A percentile compares a stretch with the other conserved stretches of the same genome.
Conservation (phyloP, 306 rosid species). For the Malus asiatica region DNA sequence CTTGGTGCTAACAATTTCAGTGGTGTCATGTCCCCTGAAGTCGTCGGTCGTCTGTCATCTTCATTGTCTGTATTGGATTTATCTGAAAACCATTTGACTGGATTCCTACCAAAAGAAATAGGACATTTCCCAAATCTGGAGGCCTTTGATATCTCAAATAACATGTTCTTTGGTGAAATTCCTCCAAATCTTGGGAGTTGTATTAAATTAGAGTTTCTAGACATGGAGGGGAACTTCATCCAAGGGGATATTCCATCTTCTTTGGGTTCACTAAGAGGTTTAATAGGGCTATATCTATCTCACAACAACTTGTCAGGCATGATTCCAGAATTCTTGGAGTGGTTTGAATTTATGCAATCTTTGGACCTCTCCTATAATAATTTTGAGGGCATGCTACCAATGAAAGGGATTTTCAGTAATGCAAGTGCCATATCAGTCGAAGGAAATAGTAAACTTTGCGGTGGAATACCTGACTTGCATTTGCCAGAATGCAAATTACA, state of each 20-base stretch:
- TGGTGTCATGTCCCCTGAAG: background rate
- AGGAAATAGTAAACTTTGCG: background rate
- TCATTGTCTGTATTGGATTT: background rate
- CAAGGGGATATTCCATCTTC: background rate
- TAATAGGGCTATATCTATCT: background rate
- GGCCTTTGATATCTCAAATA: background rate
- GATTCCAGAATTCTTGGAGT: background rate
- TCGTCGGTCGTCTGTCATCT: background rate
- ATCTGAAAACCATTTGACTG: background rate
- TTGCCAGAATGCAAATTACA: background rate
- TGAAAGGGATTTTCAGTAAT: background rate
- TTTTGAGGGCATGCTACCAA: constrained; percentile 1
- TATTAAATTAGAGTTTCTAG: background rate
- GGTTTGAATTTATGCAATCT: background rate
- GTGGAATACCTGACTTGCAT: background rate
- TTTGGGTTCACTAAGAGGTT: background rate
- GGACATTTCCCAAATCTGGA: background rate
- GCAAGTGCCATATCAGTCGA: background rate
- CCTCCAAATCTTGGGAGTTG: background rate
- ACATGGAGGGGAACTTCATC: background rate
- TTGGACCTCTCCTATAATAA: background rate
- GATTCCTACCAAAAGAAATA: background rate
- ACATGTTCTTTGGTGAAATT: background rate
- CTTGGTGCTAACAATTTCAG: background rate
- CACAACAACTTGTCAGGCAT: background rate